These are phyloP conservation scores for Monosporascus sp. DNA, from an alignment of 2,329 filamentous ascomycete species.

Conservation along the genomic window DNA sequence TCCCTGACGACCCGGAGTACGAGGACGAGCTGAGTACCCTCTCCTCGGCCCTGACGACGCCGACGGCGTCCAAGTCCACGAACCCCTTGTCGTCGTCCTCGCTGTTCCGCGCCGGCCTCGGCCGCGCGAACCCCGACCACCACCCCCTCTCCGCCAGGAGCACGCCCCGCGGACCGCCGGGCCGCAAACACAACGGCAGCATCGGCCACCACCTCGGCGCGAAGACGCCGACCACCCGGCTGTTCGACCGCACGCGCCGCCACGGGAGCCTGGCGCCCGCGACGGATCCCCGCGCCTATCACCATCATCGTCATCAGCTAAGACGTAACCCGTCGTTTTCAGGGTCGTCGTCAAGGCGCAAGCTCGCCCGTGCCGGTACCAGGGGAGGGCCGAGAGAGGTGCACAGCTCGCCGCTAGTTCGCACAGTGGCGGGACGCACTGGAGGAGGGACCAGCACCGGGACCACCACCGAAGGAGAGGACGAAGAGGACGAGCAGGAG, in stretches of 20 bases:
- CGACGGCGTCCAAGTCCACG: not conserved
- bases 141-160: not conserved
- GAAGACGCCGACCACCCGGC: not conserved
- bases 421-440: conserved; percentile 11
- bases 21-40: conserved; percentile 20
- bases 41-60: conserved; percentile 1
- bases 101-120: not conserved
- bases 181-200: not conserved
- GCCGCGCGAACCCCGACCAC: not conserved
- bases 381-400: not conserved
- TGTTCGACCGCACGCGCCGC: conserved; percentile 1
- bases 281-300: conserved; percentile 14
- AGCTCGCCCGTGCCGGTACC: not conserved
- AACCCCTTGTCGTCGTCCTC: not conserved
- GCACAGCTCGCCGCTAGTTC: conserved; percentile 23
- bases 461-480: conserved; percentile 2
- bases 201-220: conserved; percentile 1
- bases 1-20: conserved; percentile 14
- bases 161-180: not conserved
- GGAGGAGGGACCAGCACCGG: conserved; percentile 13
- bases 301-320: too few species aligned
- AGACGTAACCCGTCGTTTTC: too few species aligned
- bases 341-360: not conserved
- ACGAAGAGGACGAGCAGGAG: not conserved
- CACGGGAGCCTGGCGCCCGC: conserved; percentile 7